A percentile compares a stretch with the other conserved stretches of the same genome.
phyloP scores from a whole-genome alignment of 441 rosid genomes.

The Populus hybrid region DNA sequence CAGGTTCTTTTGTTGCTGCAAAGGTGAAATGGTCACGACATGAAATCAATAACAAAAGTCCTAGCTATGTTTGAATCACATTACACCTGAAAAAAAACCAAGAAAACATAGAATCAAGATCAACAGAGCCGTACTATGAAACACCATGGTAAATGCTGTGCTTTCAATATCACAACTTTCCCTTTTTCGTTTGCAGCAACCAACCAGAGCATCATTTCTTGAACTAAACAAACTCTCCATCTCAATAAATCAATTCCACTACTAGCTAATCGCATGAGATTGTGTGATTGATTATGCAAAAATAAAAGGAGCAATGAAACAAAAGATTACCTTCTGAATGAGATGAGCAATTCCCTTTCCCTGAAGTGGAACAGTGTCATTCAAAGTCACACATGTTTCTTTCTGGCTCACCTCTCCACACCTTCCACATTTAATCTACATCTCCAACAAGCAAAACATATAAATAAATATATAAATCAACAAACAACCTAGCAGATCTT shows the following conservation, averaged over 20 bases:
- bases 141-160: neutral
- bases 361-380: conserved; percentile 48
- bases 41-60: neutral
- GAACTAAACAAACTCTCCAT: neutral
- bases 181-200: neutral
- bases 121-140: neutral
- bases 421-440: conserved; percentile 72
- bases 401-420: conserved; percentile 82
- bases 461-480: neutral
- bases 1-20: neutral
- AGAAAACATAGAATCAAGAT: neutral
- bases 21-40: neutral
- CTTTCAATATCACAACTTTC: neutral
- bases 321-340: conserved; percentile 62
- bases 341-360: conserved; percentile 68
- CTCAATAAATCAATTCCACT: neutral
- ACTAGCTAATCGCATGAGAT: neutral
- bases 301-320: neutral
- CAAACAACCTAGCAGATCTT: neutral
- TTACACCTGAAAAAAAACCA: neutral
- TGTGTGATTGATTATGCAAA: neutral
- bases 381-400: conserved; percentile 75
- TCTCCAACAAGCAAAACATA: conserved; percentile 7
- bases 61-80: neutral
- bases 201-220: neutral